phyloP scores from a whole-genome alignment of 305 asterid genomes.

The Fraxinus ornus region DNA sequence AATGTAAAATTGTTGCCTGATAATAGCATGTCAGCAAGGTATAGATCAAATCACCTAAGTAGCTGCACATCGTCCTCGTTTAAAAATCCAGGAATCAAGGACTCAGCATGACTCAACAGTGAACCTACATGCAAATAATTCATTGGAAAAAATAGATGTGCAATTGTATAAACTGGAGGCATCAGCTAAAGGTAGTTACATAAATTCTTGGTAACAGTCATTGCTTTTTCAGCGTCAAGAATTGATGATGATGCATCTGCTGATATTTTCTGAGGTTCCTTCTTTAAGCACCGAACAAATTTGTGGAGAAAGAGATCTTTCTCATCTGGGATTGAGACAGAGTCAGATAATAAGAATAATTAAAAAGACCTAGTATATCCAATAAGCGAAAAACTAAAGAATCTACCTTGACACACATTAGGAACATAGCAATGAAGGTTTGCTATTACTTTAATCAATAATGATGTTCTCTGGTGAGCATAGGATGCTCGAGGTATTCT shows the following conservation, averaged over 20 bases:
- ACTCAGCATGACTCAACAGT: conserved; percentile 86
- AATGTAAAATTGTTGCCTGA: not conserved
- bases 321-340: conserved; percentile 64
- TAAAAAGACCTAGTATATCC: conserved; percentile 12
- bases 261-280: conserved; percentile 42
- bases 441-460: conserved; percentile 90
- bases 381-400: conserved; percentile 17
- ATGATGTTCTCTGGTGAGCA: conserved; percentile 87
- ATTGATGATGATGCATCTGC: conserved; percentile 46
- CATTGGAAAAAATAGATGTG: conserved; percentile 26
- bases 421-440: conserved; percentile 97
- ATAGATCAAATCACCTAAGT: conserved; percentile 56
- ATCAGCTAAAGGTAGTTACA: conserved; percentile 43
- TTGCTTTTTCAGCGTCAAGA: conserved; percentile 52
- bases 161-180: conserved; percentile 11
- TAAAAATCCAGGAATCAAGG: conserved; percentile 75
- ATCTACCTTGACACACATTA: conserved; percentile 85
- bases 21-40: conserved; percentile 17
- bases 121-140: conserved; percentile 54
- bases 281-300: conserved; percentile 70
- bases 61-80: conserved; percentile 93
- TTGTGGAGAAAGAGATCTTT: conserved; percentile 86
- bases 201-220: conserved; percentile 58
- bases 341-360: conserved; percentile 15
- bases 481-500: conserved; percentile 71